Percentiles rank a stretch among this genome's conserved stretches.
Evolutionary conservation across 306 rosid species (phyloP).

Genomic region (Trichosanthes truncata): DNA sequence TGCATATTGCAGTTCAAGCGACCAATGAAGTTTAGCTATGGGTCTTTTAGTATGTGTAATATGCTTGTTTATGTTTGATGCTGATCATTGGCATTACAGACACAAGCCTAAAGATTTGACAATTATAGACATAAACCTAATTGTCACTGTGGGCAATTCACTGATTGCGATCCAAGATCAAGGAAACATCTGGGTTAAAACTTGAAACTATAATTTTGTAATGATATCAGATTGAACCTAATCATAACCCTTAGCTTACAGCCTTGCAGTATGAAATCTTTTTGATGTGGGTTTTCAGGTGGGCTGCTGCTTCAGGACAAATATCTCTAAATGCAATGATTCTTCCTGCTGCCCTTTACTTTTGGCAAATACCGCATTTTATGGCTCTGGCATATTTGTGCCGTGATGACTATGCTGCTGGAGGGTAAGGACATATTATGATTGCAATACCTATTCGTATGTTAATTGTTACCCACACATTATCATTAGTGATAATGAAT

Average conservation of each 20-base stretch:
- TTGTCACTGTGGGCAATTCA: not conserved
- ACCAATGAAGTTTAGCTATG: not conserved
- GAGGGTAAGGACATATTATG: slow-evolving; percentile 56
- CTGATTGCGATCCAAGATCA: not conserved
- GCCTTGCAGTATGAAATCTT: not conserved
- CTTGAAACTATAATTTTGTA: not conserved
- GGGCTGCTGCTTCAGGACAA: slow-evolving; percentile 88
- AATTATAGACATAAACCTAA: not conserved
- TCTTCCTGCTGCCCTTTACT: slow-evolving; percentile 94
- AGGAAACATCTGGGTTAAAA: not conserved
- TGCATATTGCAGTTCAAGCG: not conserved
- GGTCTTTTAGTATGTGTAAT: not conserved
- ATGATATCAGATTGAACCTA: not conserved
- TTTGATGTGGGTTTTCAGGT: slow-evolving; percentile 38
- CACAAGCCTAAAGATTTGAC: not conserved
- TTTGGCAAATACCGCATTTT: slow-evolving; percentile 98
- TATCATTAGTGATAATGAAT: not conserved
- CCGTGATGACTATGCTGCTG: slow-evolving; percentile 84
- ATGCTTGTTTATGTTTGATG: not conserved
- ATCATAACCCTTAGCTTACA: not conserved
- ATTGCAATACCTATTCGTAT: slow-evolving; percentile 3
- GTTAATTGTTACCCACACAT: not conserved
- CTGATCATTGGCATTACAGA: not conserved
- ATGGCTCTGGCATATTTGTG: slow-evolving; percentile 98
- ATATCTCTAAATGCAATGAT: slow-evolving; percentile 66